Base-by-base conservation (phyloP, 371 early-diverging fungal genomes). In the Coemansia sp. region DNA sequence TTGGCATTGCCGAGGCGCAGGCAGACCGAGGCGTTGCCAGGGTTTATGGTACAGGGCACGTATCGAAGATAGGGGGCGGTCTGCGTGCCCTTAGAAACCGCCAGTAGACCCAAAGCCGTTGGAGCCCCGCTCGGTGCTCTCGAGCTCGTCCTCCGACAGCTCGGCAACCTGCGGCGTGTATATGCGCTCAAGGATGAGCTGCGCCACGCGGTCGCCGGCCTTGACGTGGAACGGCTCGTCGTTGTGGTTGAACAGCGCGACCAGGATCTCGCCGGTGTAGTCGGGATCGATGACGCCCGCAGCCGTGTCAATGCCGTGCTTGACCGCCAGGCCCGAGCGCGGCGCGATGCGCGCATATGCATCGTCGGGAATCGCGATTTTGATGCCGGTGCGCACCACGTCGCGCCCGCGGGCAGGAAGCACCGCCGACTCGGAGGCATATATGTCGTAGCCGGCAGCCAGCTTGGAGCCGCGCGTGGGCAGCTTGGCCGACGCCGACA, bases 251-350 rank as follows among this genome's bases (percentile, higher is more conserved):
- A 96, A 97, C 75, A 98, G 64, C 2, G 97, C 83, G 6, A 96
- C 87, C 49, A 89, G 87, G 37, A 97, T 55, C 77, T 60, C 80
- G 12, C 93, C 94, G 33, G 97, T 84, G 79, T 98, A 99, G 77
- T 99, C 99, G 11, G 84, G 81, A 72, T 99, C 99, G 69, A 99
- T 87, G 11, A 99, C 99, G 37, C 99, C 99, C 29, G 97, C 99
- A 11, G 94, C 97, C 16, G 88, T 87, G 72, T 98, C 97, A 44
- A 99, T 82, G 67, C 90, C 92, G 79, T 93, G 87, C 76, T 95
- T 97, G 40, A 92, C 82, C 0, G 98, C 94, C 52, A 98, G 83
- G 0, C 98, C 95, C 40, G 90, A 88, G 33, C 99, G 86, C 32
- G 98, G 96, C 1, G 98, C 97, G 7, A 99, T 90, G 67, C 99